Evolutionary conservation across 805 yeast genomes (phyloP).

Genomic region (Lachancea dasiensis): DNA sequence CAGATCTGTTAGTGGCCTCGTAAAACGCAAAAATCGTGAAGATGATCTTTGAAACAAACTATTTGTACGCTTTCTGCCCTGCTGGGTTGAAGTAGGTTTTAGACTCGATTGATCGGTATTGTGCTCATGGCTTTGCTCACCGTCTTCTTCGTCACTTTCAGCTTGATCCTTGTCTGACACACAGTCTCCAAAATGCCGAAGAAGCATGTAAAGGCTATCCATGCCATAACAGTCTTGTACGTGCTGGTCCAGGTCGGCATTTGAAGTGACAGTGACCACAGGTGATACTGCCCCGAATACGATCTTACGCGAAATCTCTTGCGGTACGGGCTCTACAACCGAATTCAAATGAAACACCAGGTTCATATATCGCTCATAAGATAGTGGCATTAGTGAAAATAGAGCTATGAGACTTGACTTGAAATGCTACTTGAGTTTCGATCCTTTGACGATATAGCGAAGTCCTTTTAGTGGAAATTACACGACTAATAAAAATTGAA

Average conservation of each 20-base stretch:
- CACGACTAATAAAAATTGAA: neutral
- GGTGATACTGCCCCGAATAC: slow-evolving; percentile 32
- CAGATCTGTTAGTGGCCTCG: slow-evolving; percentile 35
- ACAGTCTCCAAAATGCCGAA: slow-evolving; percentile 32
- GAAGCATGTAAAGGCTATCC: slow-evolving; percentile 28
- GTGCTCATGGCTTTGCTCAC: too few species aligned
- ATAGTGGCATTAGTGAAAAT: too few species aligned
- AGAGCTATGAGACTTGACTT: too few species aligned
- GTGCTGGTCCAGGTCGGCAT: slow-evolving; percentile 26
- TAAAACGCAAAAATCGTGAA: slow-evolving; percentile 46
- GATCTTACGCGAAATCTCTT: slow-evolving; percentile 29
- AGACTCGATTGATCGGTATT: too few species aligned
- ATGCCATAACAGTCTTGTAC: slow-evolving; percentile 21
- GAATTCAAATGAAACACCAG: slow-evolving; percentile 25
- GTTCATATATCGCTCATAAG: slow-evolving; percentile 31
- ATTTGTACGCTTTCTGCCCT: slow-evolving; percentile 27
- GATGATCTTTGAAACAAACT: slow-evolving; percentile 31
- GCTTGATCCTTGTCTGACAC: slow-evolving; percentile 31
- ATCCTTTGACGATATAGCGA: too few species aligned
- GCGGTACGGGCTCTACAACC: slow-evolving; percentile 25
- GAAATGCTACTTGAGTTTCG: too few species aligned
- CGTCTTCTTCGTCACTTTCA: neutral
- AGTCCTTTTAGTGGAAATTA: too few species aligned
- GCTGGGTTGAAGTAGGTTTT: too few species aligned
- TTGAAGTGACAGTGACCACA: slow-evolving; percentile 29